Base-by-base conservation (phyloP, 768 basidiomycete species). In the Termitomyces sp. region DNA sequence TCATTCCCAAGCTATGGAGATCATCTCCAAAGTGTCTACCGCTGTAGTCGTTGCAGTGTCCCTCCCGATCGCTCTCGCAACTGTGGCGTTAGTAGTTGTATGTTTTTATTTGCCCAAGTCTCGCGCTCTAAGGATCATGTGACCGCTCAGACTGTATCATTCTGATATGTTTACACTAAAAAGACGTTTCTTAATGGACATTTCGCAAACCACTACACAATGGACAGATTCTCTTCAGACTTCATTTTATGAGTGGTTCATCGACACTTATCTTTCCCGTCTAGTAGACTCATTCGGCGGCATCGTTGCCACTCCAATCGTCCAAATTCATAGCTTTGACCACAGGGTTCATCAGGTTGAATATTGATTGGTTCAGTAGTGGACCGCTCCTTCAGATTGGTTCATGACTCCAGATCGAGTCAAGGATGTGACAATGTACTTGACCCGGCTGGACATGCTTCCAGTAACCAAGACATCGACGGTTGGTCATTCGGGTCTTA, bases 71-170 rank as follows among this genome's bases (percentile, higher is more conserved):
- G 69, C 74, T 16, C 64, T 73, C 40, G 66, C 73, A 14, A 73
- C 72, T 27, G 49, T 77, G 25, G 66, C 72, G 43, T 61, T 76
- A 49, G 74, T 71, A 35, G 63, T 77, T 45, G 58, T 76, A 37
- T 77, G 74, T 32, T 54, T 54, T 52, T 53, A 54, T 34, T 57
- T 56, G 23, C 28, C 43, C 3, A 52, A 48, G 27, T 53, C 58
- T n/a, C 48, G 49, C 23, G 58, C 54, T 51, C 35, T 51, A 40
- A 41, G 52, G 23, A 54, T 51, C 4, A 19, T 59, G 32, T 59
- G 37, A 59, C 11, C 16, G 17, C 21, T 46, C 23, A 37, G 30
- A 46, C 37, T 14, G 27, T 12, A 28, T 14, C 3, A 32, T 32
- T 42, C 30, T 12, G 12, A 51, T 9, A 10, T 5, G 25, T 46